A percentile compares a stretch with the other conserved stretches of the same genome.
Evolutionary conservation across 2,329 filamentous ascomycete species (phyloP).

Genomic region (Pyrenophora teres): DNA sequence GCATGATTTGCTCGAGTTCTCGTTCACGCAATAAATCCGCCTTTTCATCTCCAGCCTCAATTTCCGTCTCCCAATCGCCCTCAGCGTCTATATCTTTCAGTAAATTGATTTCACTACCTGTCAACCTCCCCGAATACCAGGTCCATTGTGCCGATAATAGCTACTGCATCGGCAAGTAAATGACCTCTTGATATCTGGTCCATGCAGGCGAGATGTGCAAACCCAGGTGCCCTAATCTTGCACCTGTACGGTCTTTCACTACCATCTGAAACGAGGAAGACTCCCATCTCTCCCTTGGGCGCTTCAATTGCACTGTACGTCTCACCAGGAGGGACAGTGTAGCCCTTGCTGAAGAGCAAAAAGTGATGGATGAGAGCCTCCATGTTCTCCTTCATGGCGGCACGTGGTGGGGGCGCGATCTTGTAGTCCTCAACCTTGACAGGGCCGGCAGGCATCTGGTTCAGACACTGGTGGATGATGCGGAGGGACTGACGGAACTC

Average conservation of each 20-base stretch:
- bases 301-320: conserved; percentile 98
- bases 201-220: conserved; percentile 91
- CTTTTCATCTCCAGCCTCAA: not conserved
- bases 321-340: conserved; percentile 94
- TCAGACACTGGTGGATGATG: conserved; percentile 98
- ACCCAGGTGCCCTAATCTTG: conserved; percentile 95
- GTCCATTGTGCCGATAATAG: conserved; percentile 72
- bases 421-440: conserved; percentile 99
- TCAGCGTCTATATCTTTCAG: no score
- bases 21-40: conserved; percentile 6
- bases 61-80: not conserved
- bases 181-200: conserved; percentile 93
- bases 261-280: conserved; percentile 93
- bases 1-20: conserved; percentile 2
- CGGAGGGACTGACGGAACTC: conserved; percentile 98
- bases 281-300: conserved; percentile 99
- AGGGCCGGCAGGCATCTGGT: conserved; percentile 96
- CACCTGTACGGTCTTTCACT: conserved; percentile 96
- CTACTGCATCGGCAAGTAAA: conserved; percentile 92
- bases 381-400: conserved; percentile 99
- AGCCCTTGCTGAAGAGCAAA: conserved; percentile 97
- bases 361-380: conserved; percentile 99
- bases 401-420: conserved; percentile 90
- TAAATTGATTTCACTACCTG: conserved; percentile 6
- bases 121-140: conserved; percentile 46